Evolutionary conservation across 148 eudicot genomes (phyloP), one percentile per base, ranked within the genome.

Genomic region (Heliosperma pusillum): DNA sequence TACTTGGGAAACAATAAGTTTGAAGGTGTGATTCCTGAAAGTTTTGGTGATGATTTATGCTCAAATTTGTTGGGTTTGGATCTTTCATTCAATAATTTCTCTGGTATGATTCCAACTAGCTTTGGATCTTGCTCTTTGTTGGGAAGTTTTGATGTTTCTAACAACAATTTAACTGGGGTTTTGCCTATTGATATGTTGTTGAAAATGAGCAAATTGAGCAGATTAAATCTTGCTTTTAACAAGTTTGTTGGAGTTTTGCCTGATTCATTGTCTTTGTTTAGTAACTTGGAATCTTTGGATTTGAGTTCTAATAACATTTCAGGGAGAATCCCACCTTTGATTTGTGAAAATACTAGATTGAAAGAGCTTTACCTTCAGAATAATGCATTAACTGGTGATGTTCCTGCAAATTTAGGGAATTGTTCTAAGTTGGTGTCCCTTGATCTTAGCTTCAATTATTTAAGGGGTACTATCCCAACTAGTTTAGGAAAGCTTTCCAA

Each of bases 371-470:
- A 81, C 66, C 78, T 94, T 70, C 81, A 89, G 5, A 80, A 87
- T 74, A 94, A 94, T 77, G 70, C 77, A 55, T 76, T 91, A n/a
- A 62, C 80, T 0, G 98, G 98, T 1, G 26, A 62, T 1, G 79
- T 94, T 5, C 97, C 98, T 30, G 30, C 88, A 0, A 81, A 76
- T 73, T 79, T 94, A 24, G 90, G 93, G 13, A 84, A 83, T 67
- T 94, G 98, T 80, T 86, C 81, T n/a, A 80, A 82, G 29, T 74
- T 94, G 63, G 87, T 66, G 21, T 81, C 90, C 3, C 83, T 94
- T 83, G 98, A 91, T 81, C 85, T 94, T 19, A 94, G 98, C 81
- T 94, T 94, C 84, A 94, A 94, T 79, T 42, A 77, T 50, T 76
- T 94, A 6, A 76, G 55, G 57, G 97, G 90, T 17, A 78, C 66